Conservation (phyloP, 2,329 filamentous ascomycete genomes). For the Botrytis byssoidea region DNA sequence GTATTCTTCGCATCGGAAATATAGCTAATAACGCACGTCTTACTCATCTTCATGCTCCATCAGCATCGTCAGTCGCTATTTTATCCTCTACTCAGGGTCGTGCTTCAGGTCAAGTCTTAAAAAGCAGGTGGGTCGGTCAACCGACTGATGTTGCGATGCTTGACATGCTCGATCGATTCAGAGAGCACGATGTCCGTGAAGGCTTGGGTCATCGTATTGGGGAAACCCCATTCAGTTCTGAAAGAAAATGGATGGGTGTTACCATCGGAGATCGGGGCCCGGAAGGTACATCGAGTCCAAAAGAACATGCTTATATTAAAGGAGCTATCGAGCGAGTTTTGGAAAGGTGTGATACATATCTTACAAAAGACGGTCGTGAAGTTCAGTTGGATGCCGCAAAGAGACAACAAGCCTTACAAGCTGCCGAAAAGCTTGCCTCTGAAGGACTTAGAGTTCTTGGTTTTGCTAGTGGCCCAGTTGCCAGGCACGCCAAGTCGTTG, state of each 20-base stretch:
- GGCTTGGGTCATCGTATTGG: constrained; percentile 77
- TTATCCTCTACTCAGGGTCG: constrained; percentile 76
- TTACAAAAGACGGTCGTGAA: constrained; percentile 82
- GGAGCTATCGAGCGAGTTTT: constrained; percentile 88
- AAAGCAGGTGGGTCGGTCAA: constrained; percentile 93
- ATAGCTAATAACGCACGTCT: constrained; percentile 93
- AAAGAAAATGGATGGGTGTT: constrained; percentile 99
- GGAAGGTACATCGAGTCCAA: constrained; percentile 41
- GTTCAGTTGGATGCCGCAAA: constrained; percentile 77
- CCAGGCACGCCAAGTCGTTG: constrained; percentile 47
- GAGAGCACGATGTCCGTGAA: constrained; percentile 87
- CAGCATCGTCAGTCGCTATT: constrained; percentile 71
- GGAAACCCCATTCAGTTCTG: constrained; percentile 94
- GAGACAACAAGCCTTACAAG: constrained; percentile 70
- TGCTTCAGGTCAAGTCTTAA: constrained; percentile 57
- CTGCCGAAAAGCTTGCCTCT: constrained; percentile 82
- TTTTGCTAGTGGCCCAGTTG: constrained; percentile 80
- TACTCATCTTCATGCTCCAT: constrained; percentile 67
- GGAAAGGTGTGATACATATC: constrained; percentile 83
- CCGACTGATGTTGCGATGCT: constrained; percentile 97
- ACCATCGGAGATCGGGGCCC: constrained; percentile 58
- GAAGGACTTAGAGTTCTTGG: constrained; percentile 88
- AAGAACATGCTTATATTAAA: constrained; percentile 91
- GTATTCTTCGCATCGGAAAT: constrained; percentile 87
- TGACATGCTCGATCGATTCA: constrained; percentile 85